These are phyloP conservation scores for Cordyceps cicadae DNA, from an alignment of 2,329 filamentous ascomycete species.

Conservation along the genomic window DNA sequence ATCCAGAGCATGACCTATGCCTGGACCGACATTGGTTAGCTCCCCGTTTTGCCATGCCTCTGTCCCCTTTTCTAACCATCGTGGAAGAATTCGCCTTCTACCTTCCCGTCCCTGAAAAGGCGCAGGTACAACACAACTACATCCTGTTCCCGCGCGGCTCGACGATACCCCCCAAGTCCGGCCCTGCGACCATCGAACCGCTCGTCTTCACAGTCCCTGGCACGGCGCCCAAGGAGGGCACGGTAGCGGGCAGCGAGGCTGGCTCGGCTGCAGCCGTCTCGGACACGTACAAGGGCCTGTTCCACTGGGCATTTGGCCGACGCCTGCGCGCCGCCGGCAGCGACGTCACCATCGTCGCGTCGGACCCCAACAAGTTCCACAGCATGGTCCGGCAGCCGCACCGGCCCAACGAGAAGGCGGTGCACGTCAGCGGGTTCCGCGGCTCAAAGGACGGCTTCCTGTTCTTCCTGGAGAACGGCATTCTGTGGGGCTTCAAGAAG, in stretches of 20 bases:
- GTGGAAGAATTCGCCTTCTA: slow-evolving; percentile 51
- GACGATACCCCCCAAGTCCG: slow-evolving; percentile 42
- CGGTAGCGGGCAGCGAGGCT: slow-evolving; percentile 43
- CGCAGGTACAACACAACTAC: slow-evolving; percentile 59
- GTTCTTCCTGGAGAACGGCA: slow-evolving; percentile 58
- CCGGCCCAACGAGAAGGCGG: slow-evolving; percentile 52
- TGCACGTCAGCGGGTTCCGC: slow-evolving; percentile 58
- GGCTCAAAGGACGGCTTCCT: slow-evolving; percentile 62
- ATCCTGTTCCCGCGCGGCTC: slow-evolving; percentile 51
- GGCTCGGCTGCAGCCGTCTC: slow-evolving; percentile 44
- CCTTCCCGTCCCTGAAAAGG: slow-evolving; percentile 56
- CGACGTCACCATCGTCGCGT: slow-evolving; percentile 38
- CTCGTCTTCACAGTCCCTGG: slow-evolving; percentile 57
- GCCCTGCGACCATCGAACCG: slow-evolving; percentile 41
- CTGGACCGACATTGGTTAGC: slow-evolving; percentile 54
- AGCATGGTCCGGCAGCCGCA: slow-evolving; percentile 49
- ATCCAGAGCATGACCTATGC: slow-evolving; percentile 47
- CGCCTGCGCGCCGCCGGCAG: slow-evolving; percentile 43
- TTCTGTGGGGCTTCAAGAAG: slow-evolving; percentile 65
- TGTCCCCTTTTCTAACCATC: neutral
- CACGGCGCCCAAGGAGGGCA: slow-evolving; percentile 51
- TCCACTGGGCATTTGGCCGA: slow-evolving; percentile 52
- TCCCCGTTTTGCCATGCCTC: neutral
- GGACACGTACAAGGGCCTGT: slow-evolving; percentile 49
- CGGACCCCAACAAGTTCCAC: slow-evolving; percentile 50